Evolutionary conservation across 768 basidiomycete species (phyloP), one percentile per base, ranked within the genome.

Genomic region (Lentinula guzmanii): DNA sequence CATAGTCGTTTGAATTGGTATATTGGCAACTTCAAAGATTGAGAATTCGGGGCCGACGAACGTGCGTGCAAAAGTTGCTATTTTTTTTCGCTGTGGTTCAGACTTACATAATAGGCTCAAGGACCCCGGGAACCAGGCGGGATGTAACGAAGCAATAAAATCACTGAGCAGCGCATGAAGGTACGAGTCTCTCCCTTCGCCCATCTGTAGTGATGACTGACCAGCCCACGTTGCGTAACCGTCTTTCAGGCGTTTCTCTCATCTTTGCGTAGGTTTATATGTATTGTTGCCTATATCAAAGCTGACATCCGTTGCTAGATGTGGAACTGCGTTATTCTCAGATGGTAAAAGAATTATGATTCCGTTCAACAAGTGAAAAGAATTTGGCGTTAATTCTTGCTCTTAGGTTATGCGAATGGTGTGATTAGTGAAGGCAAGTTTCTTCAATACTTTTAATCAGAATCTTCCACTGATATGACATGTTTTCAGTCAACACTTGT

Each of bases 261-360:
- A 90, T 93, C 69, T 93, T 93, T 70, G 91, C 91, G 91, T 91
- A 65, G 53, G 87, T 79, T 41, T 45, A 48, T 42, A 9, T 33
- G 3, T 21, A 33, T 1, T 1, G 57, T 18, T 21, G 31, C 4
- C 43, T 42, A 45, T 52, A 55, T 35, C 62, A 21, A 63, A 60
- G 45, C 45, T 55, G 37, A 50, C 56, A 57, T 56, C 64, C 33
- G n/a, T 16, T 37, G 21, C 15, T 52, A 91, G 90, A 15, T 93
- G 91, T 70, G 91, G 91, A 69, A 94, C 92, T 3, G 91, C 92
- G 46, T 77, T 93, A 50, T 93, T 94, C 75, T 92, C 91, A 31
- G 91, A 94, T 71, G 91, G 91, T 89, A 73, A 31, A 65, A 41
- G 10, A 5, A 42, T 58, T 4, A 28, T 21, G 51, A 28, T 51